phyloP scores from a whole-genome alignment of 2,329 filamentous ascomycete species.

The Alternaria consortialis region DNA sequence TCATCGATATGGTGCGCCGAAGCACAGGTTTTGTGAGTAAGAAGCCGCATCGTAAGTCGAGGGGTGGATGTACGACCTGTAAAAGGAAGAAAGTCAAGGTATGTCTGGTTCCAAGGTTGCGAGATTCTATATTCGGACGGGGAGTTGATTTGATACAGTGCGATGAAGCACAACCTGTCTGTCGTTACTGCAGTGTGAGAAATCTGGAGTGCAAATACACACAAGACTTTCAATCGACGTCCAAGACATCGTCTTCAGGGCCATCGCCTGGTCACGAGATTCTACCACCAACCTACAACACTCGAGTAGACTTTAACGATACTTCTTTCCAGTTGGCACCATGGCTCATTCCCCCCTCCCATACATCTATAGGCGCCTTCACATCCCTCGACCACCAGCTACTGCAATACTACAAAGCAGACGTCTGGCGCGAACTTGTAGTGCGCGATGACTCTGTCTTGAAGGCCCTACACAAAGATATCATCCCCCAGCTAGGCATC shows the following conservation, averaged over 20 bases:
- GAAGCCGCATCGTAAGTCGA: slow-evolving; percentile 44
- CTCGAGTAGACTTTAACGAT: slow-evolving; percentile 26
- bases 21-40: slow-evolving; percentile 44
- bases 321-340: slow-evolving; percentile 8
- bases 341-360: slow-evolving; percentile 30
- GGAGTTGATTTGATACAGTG: slow-evolving; percentile 29
- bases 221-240: slow-evolving; percentile 16
- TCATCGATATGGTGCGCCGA: slow-evolving; percentile 32
- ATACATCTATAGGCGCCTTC: slow-evolving; percentile 34
- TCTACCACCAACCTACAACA: not conserved
- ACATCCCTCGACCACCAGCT: slow-evolving; percentile 30
- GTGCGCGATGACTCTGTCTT: slow-evolving; percentile 28
- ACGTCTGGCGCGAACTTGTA: slow-evolving; percentile 36
- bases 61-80: slow-evolving; percentile 43
- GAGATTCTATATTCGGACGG: not conserved
- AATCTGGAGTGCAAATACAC: slow-evolving; percentile 37
- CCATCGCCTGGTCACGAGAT: not conserved
- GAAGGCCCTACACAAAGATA: slow-evolving; percentile 32
- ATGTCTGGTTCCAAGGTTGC: not conserved
- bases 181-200: slow-evolving; percentile 39
- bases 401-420: slow-evolving; percentile 38
- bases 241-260: not conserved
- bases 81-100: slow-evolving; percentile 50
- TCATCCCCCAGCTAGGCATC: slow-evolving; percentile 33
- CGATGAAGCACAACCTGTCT: slow-evolving; percentile 40